Evolutionary conservation across 2,329 filamentous ascomycete species (phyloP), one percentile per base, ranked within the genome.

Genomic region (Xylariaceae sp.): DNA sequence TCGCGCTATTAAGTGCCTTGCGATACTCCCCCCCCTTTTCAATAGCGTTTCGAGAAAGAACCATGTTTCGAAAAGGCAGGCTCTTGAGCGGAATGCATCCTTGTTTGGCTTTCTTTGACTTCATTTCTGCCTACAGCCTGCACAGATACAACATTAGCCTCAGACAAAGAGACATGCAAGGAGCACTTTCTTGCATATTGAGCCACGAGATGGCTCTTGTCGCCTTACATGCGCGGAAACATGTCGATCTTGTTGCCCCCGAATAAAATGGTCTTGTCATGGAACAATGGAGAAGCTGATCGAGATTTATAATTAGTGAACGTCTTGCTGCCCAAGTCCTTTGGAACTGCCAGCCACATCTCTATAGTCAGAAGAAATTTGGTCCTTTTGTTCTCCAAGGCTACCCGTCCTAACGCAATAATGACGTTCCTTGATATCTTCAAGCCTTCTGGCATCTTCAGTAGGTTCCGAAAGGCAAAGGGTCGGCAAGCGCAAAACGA

Each of bases 21-120:
- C 26, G 2, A 21, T 20, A 32, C 7, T n/a, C n/a, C n/a, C n/a
- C n/a, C n/a, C n/a, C 23, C 10, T 40, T 50, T 29, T 26, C 23
- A 29, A 49, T 45, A 48, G 29, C 16, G 21, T 20, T 57, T 60
- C 50, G 47, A 53, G 54, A 60, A 52, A 48, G 32, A 41, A 32
- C 50, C 23, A 3, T 45, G 44, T 56, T 41, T n/a, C 26, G 3
- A 29, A 44, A 37, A 20, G 23, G 37, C 12, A 12, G 9, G n/a
- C 42, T 37, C 37, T 18, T 2, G 23, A 16, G 1, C 26, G 50
- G 52, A 56, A 59, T 46, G 12, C 41, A 49, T 19, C 12, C 20
- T 59, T 56, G 53, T 54, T 32, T 19, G 7, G 40, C 16, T 45
- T 23, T 51, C 53, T 59, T 56, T 53, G 41, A 52, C 26, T n/a